These are phyloP conservation scores for Fusarium mangiferae DNA, from an alignment of 2,329 filamentous ascomycete species.

Conservation along the genomic window DNA sequence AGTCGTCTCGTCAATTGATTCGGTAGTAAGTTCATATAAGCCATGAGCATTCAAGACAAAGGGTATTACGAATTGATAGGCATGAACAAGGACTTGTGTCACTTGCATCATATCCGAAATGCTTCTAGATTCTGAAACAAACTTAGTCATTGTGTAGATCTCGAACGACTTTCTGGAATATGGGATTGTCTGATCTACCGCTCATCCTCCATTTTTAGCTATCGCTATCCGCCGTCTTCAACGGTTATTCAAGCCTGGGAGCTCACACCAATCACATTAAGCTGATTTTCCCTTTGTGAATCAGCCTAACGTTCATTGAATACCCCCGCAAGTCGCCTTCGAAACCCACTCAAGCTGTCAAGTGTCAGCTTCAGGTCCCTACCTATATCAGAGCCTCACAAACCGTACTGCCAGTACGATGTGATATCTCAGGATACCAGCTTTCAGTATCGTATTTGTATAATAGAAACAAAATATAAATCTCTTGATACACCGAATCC, in stretches of 20 bases:
- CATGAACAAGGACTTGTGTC: not conserved
- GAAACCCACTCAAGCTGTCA: constrained; percentile 18
- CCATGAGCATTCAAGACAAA: not conserved
- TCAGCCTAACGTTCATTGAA: constrained; percentile 3
- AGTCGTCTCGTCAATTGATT: not conserved
- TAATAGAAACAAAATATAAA: not conserved
- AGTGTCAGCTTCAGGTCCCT: not conserved
- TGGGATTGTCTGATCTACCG: constrained; percentile 7
- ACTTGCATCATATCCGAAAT: not conserved
- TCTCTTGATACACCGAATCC: not conserved
- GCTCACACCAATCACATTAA: constrained; percentile 22
- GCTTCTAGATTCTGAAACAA: not conserved
- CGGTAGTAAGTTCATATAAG: not conserved
- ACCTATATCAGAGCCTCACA: not conserved
- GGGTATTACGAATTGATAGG: not conserved
- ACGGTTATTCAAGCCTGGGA: not conserved
- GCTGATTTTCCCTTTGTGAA: constrained; percentile 10
- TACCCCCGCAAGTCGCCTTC: constrained; percentile 19
- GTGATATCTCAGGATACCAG: too few species aligned
- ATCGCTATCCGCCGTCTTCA: constrained; percentile 13
- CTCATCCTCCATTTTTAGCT: not conserved
- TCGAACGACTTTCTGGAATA: constrained; percentile 20
- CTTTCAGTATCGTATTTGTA: not conserved
- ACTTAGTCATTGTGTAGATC: constrained; percentile 5
- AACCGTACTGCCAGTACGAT: not conserved